Evolutionary conservation across 371 early-diverging fungal species (phyloP).

Genomic region (Coemansia linderi): DNA sequence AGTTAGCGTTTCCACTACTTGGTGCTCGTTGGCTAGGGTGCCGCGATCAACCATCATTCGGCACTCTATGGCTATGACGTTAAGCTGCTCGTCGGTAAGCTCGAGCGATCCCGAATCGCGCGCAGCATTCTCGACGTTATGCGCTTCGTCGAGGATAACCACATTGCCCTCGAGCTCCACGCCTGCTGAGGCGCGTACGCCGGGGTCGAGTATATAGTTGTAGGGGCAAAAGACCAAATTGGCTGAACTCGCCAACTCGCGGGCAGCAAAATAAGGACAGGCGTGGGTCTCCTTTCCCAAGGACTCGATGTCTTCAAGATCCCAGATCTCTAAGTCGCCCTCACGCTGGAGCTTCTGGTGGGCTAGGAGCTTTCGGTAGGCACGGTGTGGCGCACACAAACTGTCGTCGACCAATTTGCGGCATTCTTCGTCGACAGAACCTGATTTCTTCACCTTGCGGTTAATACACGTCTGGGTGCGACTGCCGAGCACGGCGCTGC

Average conservation of each 20-base stretch:
- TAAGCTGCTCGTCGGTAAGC: constrained; percentile 55
- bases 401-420: constrained; percentile 20
- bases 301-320: constrained; percentile 73
- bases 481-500: constrained; percentile 44
- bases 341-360: constrained; percentile 19
- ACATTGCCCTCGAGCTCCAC: constrained; percentile 65
- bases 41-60: constrained; percentile 34
- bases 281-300: constrained; percentile 57
- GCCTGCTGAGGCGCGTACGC: constrained; percentile 62
- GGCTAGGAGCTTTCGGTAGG: constrained; percentile 27
- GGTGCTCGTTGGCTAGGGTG: constrained; percentile 43
- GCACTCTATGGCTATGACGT: constrained; percentile 53
- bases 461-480: constrained; percentile 42
- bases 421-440: constrained; percentile 33
- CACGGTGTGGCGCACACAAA: constrained; percentile 9
- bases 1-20: constrained; percentile 23
- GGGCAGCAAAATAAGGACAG: constrained; percentile 85
- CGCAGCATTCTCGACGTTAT: constrained; percentile 61
- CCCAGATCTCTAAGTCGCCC: constrained; percentile 52
- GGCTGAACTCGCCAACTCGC: constrained; percentile 62
- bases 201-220: constrained; percentile 86
- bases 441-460: not conserved
- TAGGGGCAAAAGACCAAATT: constrained; percentile 91
- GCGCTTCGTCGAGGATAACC: constrained; percentile 89
- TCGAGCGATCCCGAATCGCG: constrained; percentile 55